Conservation (phyloP, 805 yeast species). For the Candida sithepensis region DNA sequence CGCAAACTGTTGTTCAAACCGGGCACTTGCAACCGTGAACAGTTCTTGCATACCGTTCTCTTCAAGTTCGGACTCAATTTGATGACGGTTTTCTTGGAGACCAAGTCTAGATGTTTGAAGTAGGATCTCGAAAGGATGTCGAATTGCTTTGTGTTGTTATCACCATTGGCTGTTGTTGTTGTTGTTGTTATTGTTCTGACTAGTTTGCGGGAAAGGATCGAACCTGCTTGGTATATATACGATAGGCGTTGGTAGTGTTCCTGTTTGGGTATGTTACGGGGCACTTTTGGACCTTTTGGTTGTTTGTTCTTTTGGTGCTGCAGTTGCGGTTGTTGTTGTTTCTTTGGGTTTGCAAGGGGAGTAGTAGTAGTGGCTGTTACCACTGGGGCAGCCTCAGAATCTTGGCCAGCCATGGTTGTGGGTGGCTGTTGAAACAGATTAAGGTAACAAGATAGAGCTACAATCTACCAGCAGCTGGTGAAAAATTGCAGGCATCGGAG, state of each 20-base stretch:
- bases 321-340: background rate
- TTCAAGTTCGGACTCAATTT: constrained; percentile 63
- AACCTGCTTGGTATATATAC: constrained; percentile 55
- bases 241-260: constrained; percentile 61
- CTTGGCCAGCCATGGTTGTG: too few species aligned
- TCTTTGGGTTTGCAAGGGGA: too few species aligned
- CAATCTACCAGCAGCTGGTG: too few species aligned
- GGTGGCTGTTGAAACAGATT: too few species aligned
- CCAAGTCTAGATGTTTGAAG: constrained; percentile 50
- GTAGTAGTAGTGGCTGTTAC: too few species aligned
- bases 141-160: too few species aligned
- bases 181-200: background rate
- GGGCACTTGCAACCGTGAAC: constrained; percentile 50
- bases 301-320: constrained; percentile 2
- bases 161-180: too few species aligned
- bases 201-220: constrained; percentile 29
- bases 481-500: background rate
- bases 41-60: constrained; percentile 65
- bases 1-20: constrained; percentile 39
- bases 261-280: constrained; percentile 37
- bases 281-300: constrained; percentile 33
- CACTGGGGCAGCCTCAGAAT: too few species aligned
- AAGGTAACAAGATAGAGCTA: too few species aligned
- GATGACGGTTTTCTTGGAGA: constrained; percentile 65
- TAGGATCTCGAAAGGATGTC: constrained; percentile 53